Base-by-base conservation (phyloP, 2,329 filamentous ascomycete species). In the Penicillium sp. region DNA sequence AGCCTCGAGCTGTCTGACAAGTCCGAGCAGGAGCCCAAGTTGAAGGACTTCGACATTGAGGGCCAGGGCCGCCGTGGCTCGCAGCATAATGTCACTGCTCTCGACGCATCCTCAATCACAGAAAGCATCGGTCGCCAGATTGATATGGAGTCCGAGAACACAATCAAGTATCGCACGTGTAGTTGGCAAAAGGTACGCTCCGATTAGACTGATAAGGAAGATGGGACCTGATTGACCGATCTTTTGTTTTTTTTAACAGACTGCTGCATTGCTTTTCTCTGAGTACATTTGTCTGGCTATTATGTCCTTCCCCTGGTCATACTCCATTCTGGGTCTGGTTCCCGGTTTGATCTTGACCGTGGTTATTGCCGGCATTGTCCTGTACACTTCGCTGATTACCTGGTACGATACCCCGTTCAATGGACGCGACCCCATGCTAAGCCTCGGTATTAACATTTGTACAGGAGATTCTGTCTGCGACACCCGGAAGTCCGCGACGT, bases 241-340 rank as follows among this genome's bases (percentile, higher is more conserved):
- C 3, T 7, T 61, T 51, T n/a, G 57, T 33, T 3, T 61, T 51
- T 51, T 16, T 58, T 27, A 53, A 53, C 67, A 89, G 88, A 96
- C 92, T 52, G 91, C 92, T 0, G 91, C 88, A 1, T 75, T 96
- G 65, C 85, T 97, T 50, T 96, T 97, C 76, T 94, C 91, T 50
- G 92, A 97, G 79, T 97, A 97, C 73, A 97, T 97, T 58, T 96
- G 91, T 72, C 78, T 97, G 75, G 84, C 84, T 23, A 96, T 96
- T 71, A 96, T 97, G 92, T 95, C 90, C 50, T 97, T 97, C 66
- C 92, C 92, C 0, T 96, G 90, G 83, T 96, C 91, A 0, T 97
- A 97, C 75, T 90, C 91, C 43, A 79, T 93, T 29, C 83, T 97
- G 8, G 92, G 92, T 8, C 82, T 97, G 16, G 90, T 96, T 0